Evolutionary conservation across 2,329 filamentous ascomycete species (phyloP).

Genomic region (Arthrocladium fulminans): DNA sequence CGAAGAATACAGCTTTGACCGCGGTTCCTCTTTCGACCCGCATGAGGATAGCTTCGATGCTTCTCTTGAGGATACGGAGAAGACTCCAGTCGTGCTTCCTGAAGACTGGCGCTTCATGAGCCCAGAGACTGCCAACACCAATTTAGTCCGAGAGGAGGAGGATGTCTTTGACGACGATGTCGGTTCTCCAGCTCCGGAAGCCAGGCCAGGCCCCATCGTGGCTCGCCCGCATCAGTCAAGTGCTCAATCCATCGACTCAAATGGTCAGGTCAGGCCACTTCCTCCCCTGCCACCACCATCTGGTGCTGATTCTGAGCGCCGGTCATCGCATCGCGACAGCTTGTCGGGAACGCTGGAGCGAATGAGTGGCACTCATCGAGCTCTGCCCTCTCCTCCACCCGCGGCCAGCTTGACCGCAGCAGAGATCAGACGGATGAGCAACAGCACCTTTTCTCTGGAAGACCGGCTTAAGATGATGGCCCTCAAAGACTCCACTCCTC

Average conservation of each 20-base stretch:
- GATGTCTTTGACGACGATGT: conserved; percentile 58
- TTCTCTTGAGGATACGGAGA: conserved; percentile 88
- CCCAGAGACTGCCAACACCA: conserved; percentile 52
- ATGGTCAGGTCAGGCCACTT: conserved; percentile 72
- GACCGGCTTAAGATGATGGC: conserved; percentile 84
- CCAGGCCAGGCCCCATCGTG: conserved; percentile 37
- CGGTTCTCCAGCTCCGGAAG: conserved; percentile 58
- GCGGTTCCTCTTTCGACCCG: conserved; percentile 48
- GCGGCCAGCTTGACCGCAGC: conserved; percentile 61
- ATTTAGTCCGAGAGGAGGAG: conserved; percentile 47
- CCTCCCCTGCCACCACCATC: conserved; percentile 63
- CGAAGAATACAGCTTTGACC: conserved; percentile 54
- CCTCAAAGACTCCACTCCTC: conserved; percentile 54
- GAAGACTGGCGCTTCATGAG: conserved; percentile 86
- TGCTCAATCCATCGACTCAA: conserved; percentile 66
- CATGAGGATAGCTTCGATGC: conserved; percentile 90
- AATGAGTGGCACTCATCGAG: conserved; percentile 56
- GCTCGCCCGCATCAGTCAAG: conserved; percentile 51
- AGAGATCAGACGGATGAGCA: conserved; percentile 68
- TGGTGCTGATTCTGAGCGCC: conserved; percentile 16
- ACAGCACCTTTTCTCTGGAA: conserved; percentile 71
- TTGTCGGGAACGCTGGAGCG: conserved; percentile 64
- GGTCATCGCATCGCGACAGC: conserved; percentile 18
- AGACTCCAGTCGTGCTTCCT: conserved; percentile 94
- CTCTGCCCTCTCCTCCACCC: conserved; percentile 62